Base-by-base conservation (phyloP, 2,329 filamentous ascomycete genomes). In the Didymella sp. region DNA sequence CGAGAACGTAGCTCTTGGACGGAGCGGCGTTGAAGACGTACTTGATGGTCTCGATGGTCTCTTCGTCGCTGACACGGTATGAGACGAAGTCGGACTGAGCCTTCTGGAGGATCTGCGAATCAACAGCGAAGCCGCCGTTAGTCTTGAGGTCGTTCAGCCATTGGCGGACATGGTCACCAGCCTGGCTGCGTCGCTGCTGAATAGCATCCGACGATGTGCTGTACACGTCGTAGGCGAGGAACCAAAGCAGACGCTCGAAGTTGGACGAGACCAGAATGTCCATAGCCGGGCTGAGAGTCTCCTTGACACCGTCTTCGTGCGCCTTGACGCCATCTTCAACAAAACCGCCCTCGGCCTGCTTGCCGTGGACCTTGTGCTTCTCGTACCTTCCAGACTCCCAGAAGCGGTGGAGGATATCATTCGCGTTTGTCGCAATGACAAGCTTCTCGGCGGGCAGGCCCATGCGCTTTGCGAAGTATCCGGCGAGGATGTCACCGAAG, bases 191-290 rank as follows among this genome's bases (percentile, higher is more conserved):
- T 49, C 79, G 75, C 58, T 80, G 75, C 7, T 79, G 77, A 6
- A 78, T 73, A 13, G 72, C 66, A 21, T 71, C 67, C 17, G 77
- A 76, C 51, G 76, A 76, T 31, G 73, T 69, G 66, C 67, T 74
- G 62, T 74, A 75, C 3, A 75, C 73, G 31, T 73, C 67, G 78
- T 91, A 91, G 1, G 92, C 89, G 25, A 98, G 82, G 82, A 91
- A 97, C 94, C 94, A 98, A 11, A 99, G 83, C 5, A 99, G 83
- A 28, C 95, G 87, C 82, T 99, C 95, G 74, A 99, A 98, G 81
- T 99, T 99, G 75, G 90, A 95, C 22, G 90, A 94, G 12, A 98
- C 93, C 3, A 98, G 83, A 64, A 98, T 98, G 76, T 99, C 95
- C 95, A 99, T 98, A 42, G 95, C 95, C 0, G 95, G 95, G 67